A percentile compares a stretch with the other conserved stretches of the same genome.
Conservation (phyloP, 768 basidiomycete genomes). For the Phlebiopsis flavidoalba region DNA sequence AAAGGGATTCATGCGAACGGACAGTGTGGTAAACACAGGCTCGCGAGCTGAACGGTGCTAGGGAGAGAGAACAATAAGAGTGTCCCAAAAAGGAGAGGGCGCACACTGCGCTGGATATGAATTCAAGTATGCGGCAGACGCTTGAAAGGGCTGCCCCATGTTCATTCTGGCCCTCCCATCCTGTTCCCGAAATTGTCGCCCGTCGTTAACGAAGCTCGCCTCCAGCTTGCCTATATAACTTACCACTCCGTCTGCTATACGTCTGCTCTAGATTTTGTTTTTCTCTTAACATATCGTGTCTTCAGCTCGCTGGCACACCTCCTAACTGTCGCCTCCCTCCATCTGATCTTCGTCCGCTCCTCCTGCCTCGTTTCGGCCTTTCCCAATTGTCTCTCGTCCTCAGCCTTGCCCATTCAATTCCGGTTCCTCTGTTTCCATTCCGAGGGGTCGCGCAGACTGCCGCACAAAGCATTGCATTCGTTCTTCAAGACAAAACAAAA, state of each 20-base stretch:
- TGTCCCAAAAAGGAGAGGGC: conserved; percentile 13
- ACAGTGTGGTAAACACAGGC: conserved; percentile 15
- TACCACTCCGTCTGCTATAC: neutral
- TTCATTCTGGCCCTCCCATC: conserved; percentile 1
- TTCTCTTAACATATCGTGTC: conserved; percentile 3
- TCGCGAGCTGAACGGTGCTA: conserved; percentile 17
- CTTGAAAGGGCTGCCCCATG: neutral
- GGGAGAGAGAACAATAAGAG: conserved; percentile 20
- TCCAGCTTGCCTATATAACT: neutral
- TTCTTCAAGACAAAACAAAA: conserved; percentile 11
- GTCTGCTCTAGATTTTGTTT: neutral
- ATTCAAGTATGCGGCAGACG: conserved; percentile 7
- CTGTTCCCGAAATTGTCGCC: conserved; percentile 12
- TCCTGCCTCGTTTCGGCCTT: conserved; percentile 2
- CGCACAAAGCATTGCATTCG: conserved; percentile 7
- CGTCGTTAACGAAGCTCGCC: conserved; percentile 4
- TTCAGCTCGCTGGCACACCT: neutral
- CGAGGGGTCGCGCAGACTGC: conserved; percentile 3
- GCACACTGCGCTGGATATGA: conserved; percentile 11
- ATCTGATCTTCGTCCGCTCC: neutral
- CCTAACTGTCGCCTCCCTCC: conserved; percentile 6
- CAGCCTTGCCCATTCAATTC: conserved; percentile 6
- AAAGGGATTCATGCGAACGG: neutral
- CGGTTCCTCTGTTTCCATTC: conserved; percentile 15
- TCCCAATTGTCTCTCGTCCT: conserved; percentile 9